Conservation (phyloP, 805 yeast genomes). For the Kuraishia ogatae region DNA sequence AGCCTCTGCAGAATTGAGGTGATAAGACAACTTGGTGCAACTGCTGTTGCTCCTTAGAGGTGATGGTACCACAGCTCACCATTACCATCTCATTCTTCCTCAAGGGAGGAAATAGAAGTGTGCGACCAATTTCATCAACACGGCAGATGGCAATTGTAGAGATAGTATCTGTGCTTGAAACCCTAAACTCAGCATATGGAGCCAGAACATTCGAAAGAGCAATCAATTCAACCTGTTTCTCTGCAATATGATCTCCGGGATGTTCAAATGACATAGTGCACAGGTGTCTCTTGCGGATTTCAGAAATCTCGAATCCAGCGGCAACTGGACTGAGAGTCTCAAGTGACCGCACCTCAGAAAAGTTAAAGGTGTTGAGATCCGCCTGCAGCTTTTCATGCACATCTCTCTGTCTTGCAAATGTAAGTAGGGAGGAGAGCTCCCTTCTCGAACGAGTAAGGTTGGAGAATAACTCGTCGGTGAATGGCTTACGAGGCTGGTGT, state of each 20-base stretch:
- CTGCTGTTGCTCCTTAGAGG: neutral
- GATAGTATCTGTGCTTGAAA: neutral
- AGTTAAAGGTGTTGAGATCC: constrained; percentile 7
- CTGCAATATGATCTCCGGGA: constrained; percentile 1
- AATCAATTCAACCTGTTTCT: constrained; percentile 3
- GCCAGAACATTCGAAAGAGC: constrained; percentile 1
- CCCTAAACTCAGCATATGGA: constrained; percentile 1
- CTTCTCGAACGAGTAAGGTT: constrained; percentile 7
- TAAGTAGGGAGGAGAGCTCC: constrained; percentile 12
- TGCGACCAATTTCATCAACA: constrained; percentile 18
- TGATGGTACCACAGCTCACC: neutral
- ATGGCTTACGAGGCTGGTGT: constrained; percentile 10
- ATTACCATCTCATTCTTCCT: constrained; percentile 18
- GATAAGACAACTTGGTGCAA: neutral
- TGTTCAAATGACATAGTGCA: constrained; percentile 5
- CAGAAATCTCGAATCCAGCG: constrained; percentile 4
- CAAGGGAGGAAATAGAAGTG: constrained; percentile 26
- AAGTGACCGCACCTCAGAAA: constrained; percentile 5
- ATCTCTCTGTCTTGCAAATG: constrained; percentile 14
- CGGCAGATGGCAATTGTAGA: constrained; percentile 18
- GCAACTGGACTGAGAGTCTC: constrained; percentile 7
- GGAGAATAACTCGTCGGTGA: constrained; percentile 14
- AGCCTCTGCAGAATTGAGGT: neutral
- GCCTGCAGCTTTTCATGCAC: constrained; percentile 13
- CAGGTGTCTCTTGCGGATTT: constrained; percentile 4